Base-by-base conservation (phyloP, 139 green algal genomes). In the Auxenochlorella pyrenoidosa region DNA sequence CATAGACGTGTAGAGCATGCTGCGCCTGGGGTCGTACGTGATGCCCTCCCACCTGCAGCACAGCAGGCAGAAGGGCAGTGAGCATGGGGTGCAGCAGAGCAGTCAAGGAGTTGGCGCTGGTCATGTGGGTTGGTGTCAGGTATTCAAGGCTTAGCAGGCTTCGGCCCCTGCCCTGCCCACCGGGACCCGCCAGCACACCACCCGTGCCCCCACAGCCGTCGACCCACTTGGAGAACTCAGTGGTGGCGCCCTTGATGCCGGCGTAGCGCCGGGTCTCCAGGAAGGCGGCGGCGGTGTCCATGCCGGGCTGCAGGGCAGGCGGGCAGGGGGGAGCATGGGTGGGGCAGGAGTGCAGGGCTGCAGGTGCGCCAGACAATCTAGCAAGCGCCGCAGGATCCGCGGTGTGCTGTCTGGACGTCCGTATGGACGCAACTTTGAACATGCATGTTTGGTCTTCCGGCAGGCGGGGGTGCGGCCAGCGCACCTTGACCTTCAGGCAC, bases 191-290 rank as follows among this genome's bases (percentile, higher is more conserved):
- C 34, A 6, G 36, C 34, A 12, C 10, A 13, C 70, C 15, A 32
- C 19, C 34, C 43, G 43, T n/a, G 41, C 44, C 34, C 41, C 21
- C 41, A 63, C 75, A 40, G 43, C 43, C 30, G n/a, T 21, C 16
- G 5, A 18, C 44, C 24, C 32, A 93, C 92, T 95, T 95, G 66
- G 85, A 87, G 41, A 86, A 91, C 90, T 95, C 93, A 32, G 80
- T 92, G 86, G 93, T 95, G 82, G 78, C 92, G 21, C 93, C 93
- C 68, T 88, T 68, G 28, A 88, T 79, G 54, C 83, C 89, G 6
- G 78, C 82, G 28, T 91, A 94, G 41, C 93, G 72, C 76, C 93
- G 86, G 51, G 89, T 92, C 86, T 95, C 93, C 36, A 94, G 86
- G 85, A 94, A 94, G 5, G 91, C 91, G 18, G 92, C 92, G 21